phyloP scores from a whole-genome alignment of 2,329 filamentous ascomycete genomes.

The Pyricularia pennisetigena region DNA sequence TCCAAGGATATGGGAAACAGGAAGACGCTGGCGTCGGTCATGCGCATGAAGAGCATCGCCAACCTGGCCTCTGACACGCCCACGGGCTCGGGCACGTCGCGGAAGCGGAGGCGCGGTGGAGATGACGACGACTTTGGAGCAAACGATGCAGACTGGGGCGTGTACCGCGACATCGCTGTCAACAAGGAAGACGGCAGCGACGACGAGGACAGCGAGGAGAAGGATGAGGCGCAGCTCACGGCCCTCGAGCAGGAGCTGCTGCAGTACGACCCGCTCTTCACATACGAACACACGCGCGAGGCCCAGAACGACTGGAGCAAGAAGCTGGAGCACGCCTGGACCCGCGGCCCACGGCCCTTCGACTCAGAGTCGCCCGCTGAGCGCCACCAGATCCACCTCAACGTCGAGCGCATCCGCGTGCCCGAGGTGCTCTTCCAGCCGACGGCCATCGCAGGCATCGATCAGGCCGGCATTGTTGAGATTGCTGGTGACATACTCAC shows the following conservation, averaged over 20 bases:
- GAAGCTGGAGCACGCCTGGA: constrained; percentile 79
- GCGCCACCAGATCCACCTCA: constrained; percentile 83
- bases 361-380: constrained; percentile 70
- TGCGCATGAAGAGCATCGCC: constrained; percentile 96
- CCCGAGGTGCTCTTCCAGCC: constrained; percentile 92
- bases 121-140: constrained; percentile 96
- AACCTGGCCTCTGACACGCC: constrained; percentile 89
- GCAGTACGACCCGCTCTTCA: constrained; percentile 78
- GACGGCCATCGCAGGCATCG: constrained; percentile 71
- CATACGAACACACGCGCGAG: constrained; percentile 83
- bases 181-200: constrained; percentile 63
- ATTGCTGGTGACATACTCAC: constrained; percentile 84
- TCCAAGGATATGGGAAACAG: constrained; percentile 94
- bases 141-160: constrained; percentile 96
- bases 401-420: constrained; percentile 90
- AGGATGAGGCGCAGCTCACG: constrained; percentile 64
- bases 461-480: constrained; percentile 89
- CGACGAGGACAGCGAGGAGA: constrained; percentile 87
- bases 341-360: constrained; percentile 79
- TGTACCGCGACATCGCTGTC: constrained; percentile 82
- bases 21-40: constrained; percentile 91
- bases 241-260: constrained; percentile 76
- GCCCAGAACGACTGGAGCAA: constrained; percentile 95
- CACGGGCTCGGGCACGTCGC: constrained; percentile 58
- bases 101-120: constrained; percentile 75